Evolutionary conservation across 23 red algal species (phyloP), one percentile per base, ranked within the genome.

Genomic region (Agarophyton chilense): DNA sequence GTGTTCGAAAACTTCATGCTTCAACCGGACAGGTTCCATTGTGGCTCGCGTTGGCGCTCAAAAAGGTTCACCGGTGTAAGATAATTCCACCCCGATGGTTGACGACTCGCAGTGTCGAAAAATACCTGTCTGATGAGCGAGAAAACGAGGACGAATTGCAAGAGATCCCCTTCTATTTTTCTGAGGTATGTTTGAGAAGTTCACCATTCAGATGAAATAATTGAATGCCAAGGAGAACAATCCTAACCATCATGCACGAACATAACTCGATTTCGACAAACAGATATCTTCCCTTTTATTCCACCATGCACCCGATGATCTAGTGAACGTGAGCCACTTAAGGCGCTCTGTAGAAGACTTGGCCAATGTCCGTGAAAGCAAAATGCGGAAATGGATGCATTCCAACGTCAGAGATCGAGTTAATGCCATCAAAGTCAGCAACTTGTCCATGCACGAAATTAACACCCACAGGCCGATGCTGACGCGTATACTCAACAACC

Each of bases 31-130:
- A 94, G 91, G 94, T 96, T 54, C 94, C 94, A 0, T 71, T 96
- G 44, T 96, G 94, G 94, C 77, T 96, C n/a, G 94, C 94, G 1
- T 54, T 96, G 28, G 64, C 87, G 25, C 73, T 96, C 21, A 96
- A 93, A 74, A 93, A 93, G 82, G 66, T 90, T 21, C 90, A 89
- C 29, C 50, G 86, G 22, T 96, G 94, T 52, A 77, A 87, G 29
- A 92, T 96, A 45, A 52, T 92, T 35, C 89, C 83, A 40, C 94
- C 94, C 42, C 63, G 77, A 79, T 96, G 94, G 94, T 36, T 96
- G 53, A 84, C 77, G 14, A 64, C 71, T 19, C 39, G 72, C 38
- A 60, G 56, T 29, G 44, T 96, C 36, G 62, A 58, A 46, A 60
- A 70, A 78, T 87, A 70, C 67, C 71, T 96, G 34, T 61, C 83